These are phyloP conservation scores for Penicillium sclerotigenum DNA, from an alignment of 2,329 filamentous ascomycete genomes.

Conservation along the genomic window DNA sequence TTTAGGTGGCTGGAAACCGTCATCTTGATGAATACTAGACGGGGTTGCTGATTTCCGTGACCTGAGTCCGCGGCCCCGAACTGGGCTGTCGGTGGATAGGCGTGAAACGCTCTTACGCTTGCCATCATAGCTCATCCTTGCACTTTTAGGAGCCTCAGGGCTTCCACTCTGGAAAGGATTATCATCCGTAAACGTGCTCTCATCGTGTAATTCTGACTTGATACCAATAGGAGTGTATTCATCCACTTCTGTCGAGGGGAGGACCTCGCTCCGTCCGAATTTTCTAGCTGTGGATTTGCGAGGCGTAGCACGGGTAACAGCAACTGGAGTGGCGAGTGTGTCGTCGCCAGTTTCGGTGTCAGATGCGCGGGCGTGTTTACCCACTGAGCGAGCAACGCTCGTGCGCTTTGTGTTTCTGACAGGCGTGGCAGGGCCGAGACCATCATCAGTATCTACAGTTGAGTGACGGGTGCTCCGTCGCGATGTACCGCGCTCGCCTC, in stretches of 20 bases:
- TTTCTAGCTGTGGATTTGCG: slow-evolving; percentile 51
- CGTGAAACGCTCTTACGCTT: slow-evolving; percentile 52
- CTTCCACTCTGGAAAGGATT: slow-evolving; percentile 92
- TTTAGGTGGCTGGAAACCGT: slow-evolving; percentile 53
- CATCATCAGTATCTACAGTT: slow-evolving; percentile 39
- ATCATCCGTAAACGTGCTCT: slow-evolving; percentile 76
- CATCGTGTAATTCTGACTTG: slow-evolving; percentile 48
- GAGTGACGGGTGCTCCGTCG: slow-evolving; percentile 49
- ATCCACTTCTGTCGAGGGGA: slow-evolving; percentile 38
- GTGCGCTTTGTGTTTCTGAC: slow-evolving; percentile 27
- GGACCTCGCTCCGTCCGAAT: slow-evolving; percentile 48
- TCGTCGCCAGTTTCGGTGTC: slow-evolving; percentile 36
- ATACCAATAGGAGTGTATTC: slow-evolving; percentile 35
- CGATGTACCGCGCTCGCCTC: slow-evolving; percentile 53
- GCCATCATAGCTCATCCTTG: slow-evolving; percentile 35
- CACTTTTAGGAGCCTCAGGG: slow-evolving; percentile 46
- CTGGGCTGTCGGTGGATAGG: slow-evolving; percentile 35
- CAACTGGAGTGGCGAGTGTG: slow-evolving; percentile 32
- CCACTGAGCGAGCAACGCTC: slow-evolving; percentile 36
- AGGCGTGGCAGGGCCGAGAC: slow-evolving; percentile 26
- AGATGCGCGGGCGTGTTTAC: slow-evolving; percentile 30
- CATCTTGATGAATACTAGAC: slow-evolving; percentile 47
- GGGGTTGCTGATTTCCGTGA: slow-evolving; percentile 35
- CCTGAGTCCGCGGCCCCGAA: slow-evolving; percentile 25
- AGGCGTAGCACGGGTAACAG: slow-evolving; percentile 33